phyloP scores from a whole-genome alignment of 2,329 filamentous ascomycete genomes.

The Fusarium torreyae region DNA sequence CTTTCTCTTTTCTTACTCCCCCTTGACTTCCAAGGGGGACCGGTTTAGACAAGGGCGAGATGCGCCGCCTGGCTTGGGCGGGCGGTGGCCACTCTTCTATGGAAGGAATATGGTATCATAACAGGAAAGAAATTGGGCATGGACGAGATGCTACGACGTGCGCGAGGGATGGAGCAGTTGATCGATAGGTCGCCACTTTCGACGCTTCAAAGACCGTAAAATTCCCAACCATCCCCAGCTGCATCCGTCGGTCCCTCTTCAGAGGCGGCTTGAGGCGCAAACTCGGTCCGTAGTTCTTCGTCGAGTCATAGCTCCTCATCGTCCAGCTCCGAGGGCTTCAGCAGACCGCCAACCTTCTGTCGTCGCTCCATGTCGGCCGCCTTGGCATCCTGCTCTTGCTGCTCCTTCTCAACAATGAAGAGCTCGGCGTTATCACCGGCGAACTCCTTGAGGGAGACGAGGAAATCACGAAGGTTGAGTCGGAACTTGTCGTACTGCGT shows the following conservation, averaged over 20 bases:
- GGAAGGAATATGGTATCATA: constrained; percentile 52
- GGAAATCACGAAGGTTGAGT: constrained; percentile 93
- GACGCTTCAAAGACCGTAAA: constrained; percentile 70
- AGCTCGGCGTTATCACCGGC: constrained; percentile 95
- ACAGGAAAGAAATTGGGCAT: constrained; percentile 50
- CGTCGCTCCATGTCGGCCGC: constrained; percentile 91
- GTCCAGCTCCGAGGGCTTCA: constrained; percentile 98
- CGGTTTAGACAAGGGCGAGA: constrained; percentile 29
- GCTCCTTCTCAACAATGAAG: constrained; percentile 94
- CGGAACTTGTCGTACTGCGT: constrained; percentile 95
- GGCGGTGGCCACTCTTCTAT: constrained; percentile 48
- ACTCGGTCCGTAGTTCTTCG: constrained; percentile 76
- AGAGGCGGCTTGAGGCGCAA: constrained; percentile 59
- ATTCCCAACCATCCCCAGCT: constrained; percentile 72
- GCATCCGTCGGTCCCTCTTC: constrained; percentile 48
- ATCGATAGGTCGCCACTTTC: background rate
- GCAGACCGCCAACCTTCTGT: constrained; percentile 93
- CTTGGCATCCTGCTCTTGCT: constrained; percentile 87
- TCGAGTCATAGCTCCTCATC: constrained; percentile 92
- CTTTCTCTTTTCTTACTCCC: constrained; percentile 22
- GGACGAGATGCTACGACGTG: constrained; percentile 26
- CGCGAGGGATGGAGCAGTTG: background rate
- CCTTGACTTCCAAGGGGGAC: constrained; percentile 20
- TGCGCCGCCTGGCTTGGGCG: constrained; percentile 32
- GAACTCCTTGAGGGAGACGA: constrained; percentile 98